Conservation (phyloP, 1,139 yeast genomes). For the Arxiozyma slooffiae region DNA sequence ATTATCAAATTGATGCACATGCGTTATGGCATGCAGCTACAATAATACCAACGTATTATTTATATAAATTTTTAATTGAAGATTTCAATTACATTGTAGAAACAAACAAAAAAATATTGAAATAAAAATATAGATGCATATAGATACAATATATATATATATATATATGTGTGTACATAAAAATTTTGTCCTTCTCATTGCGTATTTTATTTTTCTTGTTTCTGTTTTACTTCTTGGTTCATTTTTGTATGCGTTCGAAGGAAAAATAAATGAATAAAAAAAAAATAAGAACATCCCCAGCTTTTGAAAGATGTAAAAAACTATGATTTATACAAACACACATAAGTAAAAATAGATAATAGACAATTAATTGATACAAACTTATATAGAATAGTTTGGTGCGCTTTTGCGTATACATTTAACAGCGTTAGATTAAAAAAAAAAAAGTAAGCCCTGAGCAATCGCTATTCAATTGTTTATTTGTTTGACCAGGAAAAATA, state of each 20-base stretch:
- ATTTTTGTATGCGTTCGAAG: background rate
- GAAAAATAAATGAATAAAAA: too few species aligned
- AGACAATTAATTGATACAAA: too few species aligned
- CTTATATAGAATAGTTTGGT: too few species aligned
- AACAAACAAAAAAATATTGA: background rate
- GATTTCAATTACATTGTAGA: slow-evolving; percentile 21
- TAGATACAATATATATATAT: too few species aligned
- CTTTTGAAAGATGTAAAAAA: background rate
- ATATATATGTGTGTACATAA: too few species aligned
- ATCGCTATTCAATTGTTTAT: background rate
- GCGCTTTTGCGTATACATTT: background rate
- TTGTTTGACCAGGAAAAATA: background rate
- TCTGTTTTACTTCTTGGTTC: background rate
- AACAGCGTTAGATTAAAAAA: background rate
- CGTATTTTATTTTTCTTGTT: too few species aligned
- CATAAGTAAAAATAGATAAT: too few species aligned
- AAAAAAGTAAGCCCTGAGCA: background rate
- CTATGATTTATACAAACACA: too few species aligned
- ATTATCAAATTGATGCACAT: slow-evolving; percentile 76
- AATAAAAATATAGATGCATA: background rate
- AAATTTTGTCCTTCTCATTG: too few species aligned
- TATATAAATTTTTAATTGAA: slow-evolving; percentile 32
- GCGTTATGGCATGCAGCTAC: slow-evolving; percentile 86
- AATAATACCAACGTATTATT: slow-evolving; percentile 44
- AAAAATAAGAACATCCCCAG: background rate